Percentiles rank a stretch among this genome's conserved stretches.
Evolutionary conservation across 495 filamentous ascomycete genomes (phyloP).

Genomic region (Penicillium taxi): DNA sequence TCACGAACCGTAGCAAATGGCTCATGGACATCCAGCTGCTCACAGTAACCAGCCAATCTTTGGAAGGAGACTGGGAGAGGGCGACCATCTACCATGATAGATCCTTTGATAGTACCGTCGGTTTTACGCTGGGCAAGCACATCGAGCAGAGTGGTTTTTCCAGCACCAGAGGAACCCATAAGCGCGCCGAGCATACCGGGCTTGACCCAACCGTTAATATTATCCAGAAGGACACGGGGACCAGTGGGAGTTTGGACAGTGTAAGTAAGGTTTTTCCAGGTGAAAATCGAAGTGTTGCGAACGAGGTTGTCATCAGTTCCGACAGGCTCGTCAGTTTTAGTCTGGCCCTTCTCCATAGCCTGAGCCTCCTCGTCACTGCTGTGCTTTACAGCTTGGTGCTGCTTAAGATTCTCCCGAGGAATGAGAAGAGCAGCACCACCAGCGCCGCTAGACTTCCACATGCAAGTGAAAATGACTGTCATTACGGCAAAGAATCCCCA

Average conservation of each 20-base stretch:
- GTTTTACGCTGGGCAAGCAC: constrained; percentile 59
- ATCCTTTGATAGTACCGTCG: too few relatives aligned
- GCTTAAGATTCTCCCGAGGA: constrained; percentile 30
- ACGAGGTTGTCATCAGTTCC: constrained; percentile 23
- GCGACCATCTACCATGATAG: too few relatives aligned
- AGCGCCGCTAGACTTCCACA: constrained; percentile 25
- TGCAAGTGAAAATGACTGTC: constrained; percentile 25
- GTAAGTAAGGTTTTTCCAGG: constrained; percentile 55
- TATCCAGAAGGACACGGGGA: constrained; percentile 52
- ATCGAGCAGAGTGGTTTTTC: constrained; percentile 52
- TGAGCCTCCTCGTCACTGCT: constrained; percentile 26
- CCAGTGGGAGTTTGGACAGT: constrained; percentile 37
- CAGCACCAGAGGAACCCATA: constrained; percentile 61
- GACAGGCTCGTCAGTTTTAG: constrained; percentile 5
- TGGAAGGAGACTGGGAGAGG: too few relatives aligned
- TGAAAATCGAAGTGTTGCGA: constrained; percentile 49
- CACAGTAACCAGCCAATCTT: too few relatives aligned
- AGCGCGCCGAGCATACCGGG: constrained; percentile 70
- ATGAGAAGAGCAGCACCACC: constrained; percentile 26
- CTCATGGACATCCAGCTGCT: too few relatives aligned
- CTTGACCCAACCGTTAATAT: constrained; percentile 87
- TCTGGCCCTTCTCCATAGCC: constrained; percentile 10
- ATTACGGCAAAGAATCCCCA: constrained; percentile 31
- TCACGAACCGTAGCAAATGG: too few relatives aligned
- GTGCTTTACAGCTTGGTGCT: constrained; percentile 9